Conservation (phyloP, 306 rosid genomes). For the Begonia fuchsioides region DNA sequence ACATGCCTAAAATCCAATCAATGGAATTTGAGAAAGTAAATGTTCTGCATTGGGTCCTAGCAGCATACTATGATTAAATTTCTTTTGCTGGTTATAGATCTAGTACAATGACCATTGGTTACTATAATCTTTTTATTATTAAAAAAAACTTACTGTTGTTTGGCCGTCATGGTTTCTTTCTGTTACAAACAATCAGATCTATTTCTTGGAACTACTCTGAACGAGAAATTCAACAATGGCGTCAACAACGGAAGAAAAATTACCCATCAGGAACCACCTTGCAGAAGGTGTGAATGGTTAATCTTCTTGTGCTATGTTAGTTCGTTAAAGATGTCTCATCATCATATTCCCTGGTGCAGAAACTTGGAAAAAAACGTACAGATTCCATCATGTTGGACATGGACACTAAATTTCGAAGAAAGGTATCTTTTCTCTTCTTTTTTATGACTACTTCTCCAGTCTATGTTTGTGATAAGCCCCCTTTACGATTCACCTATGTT, state of each 20-base stretch:
- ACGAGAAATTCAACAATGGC: slow-evolving; percentile 75
- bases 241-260: slow-evolving; percentile 69
- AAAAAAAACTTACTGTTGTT: slow-evolving; percentile 1
- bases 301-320: background rate
- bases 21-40: too few species aligned
- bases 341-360: slow-evolving; percentile 30
- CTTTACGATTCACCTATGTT: too few species aligned
- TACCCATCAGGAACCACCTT: slow-evolving; percentile 38
- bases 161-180: slow-evolving; percentile 7
- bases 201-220: slow-evolving; percentile 33
- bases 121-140: background rate
- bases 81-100: too few species aligned
- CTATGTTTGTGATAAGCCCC: too few species aligned
- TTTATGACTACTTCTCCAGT: too few species aligned
- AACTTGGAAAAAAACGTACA: slow-evolving; percentile 13
- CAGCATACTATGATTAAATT: too few species aligned
- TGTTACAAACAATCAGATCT: slow-evolving; percentile 29
- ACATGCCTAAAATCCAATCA: too few species aligned
- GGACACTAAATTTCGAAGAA: slow-evolving; percentile 35
- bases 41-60: too few species aligned
- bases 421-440: too few species aligned
- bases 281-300: slow-evolving; percentile 34
- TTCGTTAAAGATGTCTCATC: slow-evolving; percentile 20
- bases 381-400: slow-evolving; percentile 22
- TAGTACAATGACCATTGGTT: background rate